Conservation (phyloP, 192 early-diverging fungal species). For the Umbelopsis ramanniana region DNA sequence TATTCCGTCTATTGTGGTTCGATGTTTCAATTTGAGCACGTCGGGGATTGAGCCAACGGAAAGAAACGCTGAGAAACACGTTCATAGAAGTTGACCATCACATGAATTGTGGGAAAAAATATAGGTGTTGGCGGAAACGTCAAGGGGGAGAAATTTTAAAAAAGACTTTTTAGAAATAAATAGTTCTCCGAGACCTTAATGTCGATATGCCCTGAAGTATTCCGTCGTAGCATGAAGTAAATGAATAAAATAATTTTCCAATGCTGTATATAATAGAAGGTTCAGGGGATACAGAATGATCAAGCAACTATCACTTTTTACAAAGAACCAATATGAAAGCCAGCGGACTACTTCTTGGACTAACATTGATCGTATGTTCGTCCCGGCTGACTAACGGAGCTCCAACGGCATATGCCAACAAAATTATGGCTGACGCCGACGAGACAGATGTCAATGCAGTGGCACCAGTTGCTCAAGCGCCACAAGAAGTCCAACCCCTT, state of each 20-base stretch:
- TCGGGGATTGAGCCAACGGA: too few relatives aligned
- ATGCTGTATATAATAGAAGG: not conserved
- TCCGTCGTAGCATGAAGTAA: not conserved
- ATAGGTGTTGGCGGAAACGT: too few relatives aligned
- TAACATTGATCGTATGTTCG: not conserved
- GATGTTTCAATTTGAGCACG: too few relatives aligned
- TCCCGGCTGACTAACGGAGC: not conserved
- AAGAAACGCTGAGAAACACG: too few relatives aligned
- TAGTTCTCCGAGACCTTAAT: not conserved
- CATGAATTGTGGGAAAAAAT: too few relatives aligned
- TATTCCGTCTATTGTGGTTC: too few relatives aligned
- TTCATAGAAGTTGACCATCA: too few relatives aligned
- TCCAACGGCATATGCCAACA: not conserved
- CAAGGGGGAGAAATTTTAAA: too few relatives aligned
- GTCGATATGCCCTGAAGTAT: not conserved
- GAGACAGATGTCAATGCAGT: not conserved
- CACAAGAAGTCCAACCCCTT: not conserved
- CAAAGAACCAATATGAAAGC: not conserved
- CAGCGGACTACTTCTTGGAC: not conserved
- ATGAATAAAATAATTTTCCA: not conserved
- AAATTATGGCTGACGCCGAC: not conserved
- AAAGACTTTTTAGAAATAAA: too few relatives aligned
- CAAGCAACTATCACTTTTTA: not conserved
- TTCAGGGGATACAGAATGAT: not conserved
- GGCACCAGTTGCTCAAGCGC: not conserved